Percentiles rank a stretch among this genome's conserved stretches.
These are phyloP conservation scores for Pseudozyma flocculosa DNA, from an alignment of 1,284 basidiomycete species.

Conservation along the genomic window DNA sequence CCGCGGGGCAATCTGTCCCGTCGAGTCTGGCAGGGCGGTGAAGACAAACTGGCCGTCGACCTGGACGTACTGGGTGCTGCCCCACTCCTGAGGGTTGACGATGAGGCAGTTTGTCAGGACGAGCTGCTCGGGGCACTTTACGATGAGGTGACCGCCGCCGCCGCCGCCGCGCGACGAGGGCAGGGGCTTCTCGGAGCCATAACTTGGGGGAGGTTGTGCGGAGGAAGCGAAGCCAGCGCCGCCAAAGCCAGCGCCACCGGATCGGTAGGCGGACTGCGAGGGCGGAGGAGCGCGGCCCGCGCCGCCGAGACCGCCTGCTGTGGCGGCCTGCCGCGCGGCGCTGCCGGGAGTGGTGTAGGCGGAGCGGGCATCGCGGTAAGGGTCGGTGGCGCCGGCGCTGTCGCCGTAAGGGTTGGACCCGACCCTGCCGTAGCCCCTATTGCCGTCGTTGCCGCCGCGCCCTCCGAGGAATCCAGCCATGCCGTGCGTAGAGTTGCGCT, in stretches of 20 bases:
- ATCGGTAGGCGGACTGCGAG: background rate
- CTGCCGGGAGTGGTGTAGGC: constrained; percentile 3
- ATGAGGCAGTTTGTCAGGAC: constrained; percentile 51
- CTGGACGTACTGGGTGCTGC: constrained; percentile 49
- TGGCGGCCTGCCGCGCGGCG: constrained; percentile 11
- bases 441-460: constrained; percentile 22
- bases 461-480: constrained; percentile 43
- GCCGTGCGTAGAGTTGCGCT: too few relatives aligned
- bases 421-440: constrained; percentile 15
- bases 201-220: constrained; percentile 4
- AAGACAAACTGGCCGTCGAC: constrained; percentile 52
- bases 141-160: constrained; percentile 19
- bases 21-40: constrained; percentile 44
- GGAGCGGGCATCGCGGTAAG: constrained; percentile 18
- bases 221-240: constrained; percentile 5
- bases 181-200: constrained; percentile 20
- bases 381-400: constrained; percentile 9
- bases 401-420: constrained; percentile 3
- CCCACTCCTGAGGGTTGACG: constrained; percentile 53
- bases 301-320: too few relatives aligned
- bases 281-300: constrained; percentile 8
- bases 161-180: constrained; percentile 5
- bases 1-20: constrained; percentile 36
- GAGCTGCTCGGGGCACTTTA: constrained; percentile 45
- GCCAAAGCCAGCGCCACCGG: background rate